Evolutionary conservation across 2,329 filamentous ascomycete species (phyloP), one percentile per base, ranked within the genome.

Genomic region (Aspergillus terreus): DNA sequence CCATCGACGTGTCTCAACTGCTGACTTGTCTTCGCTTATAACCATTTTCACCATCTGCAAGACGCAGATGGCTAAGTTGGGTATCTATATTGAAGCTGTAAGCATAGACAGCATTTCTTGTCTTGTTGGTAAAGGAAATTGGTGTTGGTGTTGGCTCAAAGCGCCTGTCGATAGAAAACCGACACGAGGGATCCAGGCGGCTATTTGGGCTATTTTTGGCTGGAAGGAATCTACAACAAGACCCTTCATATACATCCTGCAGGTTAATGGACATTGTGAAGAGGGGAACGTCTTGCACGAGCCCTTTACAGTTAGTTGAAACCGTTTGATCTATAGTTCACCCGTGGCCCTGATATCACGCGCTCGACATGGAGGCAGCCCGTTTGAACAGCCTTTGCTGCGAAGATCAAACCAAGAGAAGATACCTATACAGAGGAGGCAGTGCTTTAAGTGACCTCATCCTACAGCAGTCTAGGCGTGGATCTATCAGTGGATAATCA

Each of bases 171-270:
- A 19, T 41, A 14, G 19, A 12, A 25, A 36, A 35, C 9, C 35
- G 21, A 25, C 27, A 15, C 41, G 42, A 35, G 25, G 47, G 41
- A 44, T 38, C 41, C 38, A 17, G 47, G 47, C 47, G 47, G 15
- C 41, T 49, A 49, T 23, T 14, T 17, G 12, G 11, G 19, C 41
- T 49, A 44, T 49, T 44, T 49, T 49, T 49, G 25, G 33, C 30
- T 23, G 3, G 12, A 38, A 38, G 7, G 6, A 14, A 38, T 17
- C 35, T 17, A 30, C 6, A 2, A 11, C 6, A 11, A 11, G 27
- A 30, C 27, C 10, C 7, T 11, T 30, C 10, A 30, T 30, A 30
- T 30, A 30, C 7, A 30, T 30, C 27, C 27, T 30, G 27, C 27
- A 30, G 6, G 27, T 11, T 30, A 30, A 11, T 30, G 7, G 25